Evolutionary conservation across 176 grass and related monocot species (phyloP).

Genomic region (Phyllostachys edulis): DNA sequence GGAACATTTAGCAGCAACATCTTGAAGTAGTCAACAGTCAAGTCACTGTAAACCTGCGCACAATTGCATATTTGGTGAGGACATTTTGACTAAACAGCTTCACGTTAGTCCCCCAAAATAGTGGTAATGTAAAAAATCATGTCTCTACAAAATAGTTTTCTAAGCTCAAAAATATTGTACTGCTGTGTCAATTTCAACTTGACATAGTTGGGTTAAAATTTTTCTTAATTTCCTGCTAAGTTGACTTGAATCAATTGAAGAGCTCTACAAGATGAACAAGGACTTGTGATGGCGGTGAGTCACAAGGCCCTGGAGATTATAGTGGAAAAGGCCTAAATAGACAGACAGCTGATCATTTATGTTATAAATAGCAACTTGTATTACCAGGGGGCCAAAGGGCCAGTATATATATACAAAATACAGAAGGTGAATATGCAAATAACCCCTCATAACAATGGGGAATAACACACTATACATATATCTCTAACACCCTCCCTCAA

Average conservation of each 20-base stretch:
- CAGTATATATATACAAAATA: too few relatives aligned
- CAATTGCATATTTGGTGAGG: slow-evolving; percentile 14
- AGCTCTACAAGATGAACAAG: neutral
- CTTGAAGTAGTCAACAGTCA: slow-evolving; percentile 81
- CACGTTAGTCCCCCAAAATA: neutral
- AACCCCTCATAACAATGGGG: too few relatives aligned
- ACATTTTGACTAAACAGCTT: neutral
- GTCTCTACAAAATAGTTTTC: neutral
- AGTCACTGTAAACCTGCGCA: slow-evolving; percentile 87
- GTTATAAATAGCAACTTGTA: too few relatives aligned
- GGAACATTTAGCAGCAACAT: slow-evolving; percentile 90
- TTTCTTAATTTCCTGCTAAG: neutral
- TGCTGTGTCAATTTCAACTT: neutral
- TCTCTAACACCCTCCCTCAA: too few relatives aligned
- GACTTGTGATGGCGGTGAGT: neutral
- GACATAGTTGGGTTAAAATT: neutral
- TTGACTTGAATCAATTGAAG: neutral
- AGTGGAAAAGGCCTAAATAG: neutral
- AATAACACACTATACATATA: too few relatives aligned
- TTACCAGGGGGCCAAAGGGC: too few relatives aligned
- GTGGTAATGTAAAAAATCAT: neutral
- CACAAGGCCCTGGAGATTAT: neutral
- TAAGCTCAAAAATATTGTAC: neutral
- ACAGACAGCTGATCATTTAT: neutral
- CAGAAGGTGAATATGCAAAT: too few relatives aligned